Percentiles rank a stretch among this genome's conserved stretches.
Conservation (phyloP, 352 stramenopile genomes). For the Phytophthora pistaciae region DNA sequence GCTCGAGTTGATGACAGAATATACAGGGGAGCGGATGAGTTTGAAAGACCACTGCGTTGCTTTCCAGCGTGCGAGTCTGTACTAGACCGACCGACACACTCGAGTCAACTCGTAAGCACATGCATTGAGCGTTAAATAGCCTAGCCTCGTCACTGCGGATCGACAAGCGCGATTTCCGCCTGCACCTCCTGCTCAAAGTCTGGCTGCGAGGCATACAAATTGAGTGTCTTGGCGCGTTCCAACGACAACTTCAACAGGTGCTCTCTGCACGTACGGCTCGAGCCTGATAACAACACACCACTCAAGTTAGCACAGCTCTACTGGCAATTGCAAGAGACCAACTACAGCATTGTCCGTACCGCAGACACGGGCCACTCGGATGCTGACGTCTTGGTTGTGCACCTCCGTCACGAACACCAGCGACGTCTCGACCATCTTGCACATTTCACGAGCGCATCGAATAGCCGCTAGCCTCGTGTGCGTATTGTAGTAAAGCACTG, state of each 20-base stretch:
- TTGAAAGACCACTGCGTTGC: conserved; percentile 1
- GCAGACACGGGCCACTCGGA: conserved; percentile 74
- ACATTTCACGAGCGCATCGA: conserved; percentile 73
- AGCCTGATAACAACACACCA: conserved; percentile 40
- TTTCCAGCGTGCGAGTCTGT: not conserved
- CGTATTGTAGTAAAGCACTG: conserved; percentile 75
- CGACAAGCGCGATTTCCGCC: conserved; percentile 62
- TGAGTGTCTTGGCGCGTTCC: conserved; percentile 55
- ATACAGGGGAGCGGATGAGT: conserved; percentile 23
- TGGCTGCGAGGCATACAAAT: conserved; percentile 44
- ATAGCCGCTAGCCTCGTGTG: conserved; percentile 64
- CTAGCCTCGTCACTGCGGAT: conserved; percentile 44
- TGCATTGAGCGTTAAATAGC: conserved; percentile 37
- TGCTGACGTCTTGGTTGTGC: conserved; percentile 64
- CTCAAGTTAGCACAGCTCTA: not conserved
- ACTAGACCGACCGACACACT: not conserved
- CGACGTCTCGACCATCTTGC: conserved; percentile 79
- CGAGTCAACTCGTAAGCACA: not conserved
- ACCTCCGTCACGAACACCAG: conserved; percentile 77
- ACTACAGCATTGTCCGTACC: conserved; percentile 45
- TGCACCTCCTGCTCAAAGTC: conserved; percentile 54
- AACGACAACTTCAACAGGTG: conserved; percentile 62
- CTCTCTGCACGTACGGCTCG: conserved; percentile 58
- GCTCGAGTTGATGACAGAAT: conserved; percentile 19
- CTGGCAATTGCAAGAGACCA: not conserved